Evolutionary conservation across 306 rosid species (phyloP).

Genomic region (Trifolium fragiferum): DNA sequence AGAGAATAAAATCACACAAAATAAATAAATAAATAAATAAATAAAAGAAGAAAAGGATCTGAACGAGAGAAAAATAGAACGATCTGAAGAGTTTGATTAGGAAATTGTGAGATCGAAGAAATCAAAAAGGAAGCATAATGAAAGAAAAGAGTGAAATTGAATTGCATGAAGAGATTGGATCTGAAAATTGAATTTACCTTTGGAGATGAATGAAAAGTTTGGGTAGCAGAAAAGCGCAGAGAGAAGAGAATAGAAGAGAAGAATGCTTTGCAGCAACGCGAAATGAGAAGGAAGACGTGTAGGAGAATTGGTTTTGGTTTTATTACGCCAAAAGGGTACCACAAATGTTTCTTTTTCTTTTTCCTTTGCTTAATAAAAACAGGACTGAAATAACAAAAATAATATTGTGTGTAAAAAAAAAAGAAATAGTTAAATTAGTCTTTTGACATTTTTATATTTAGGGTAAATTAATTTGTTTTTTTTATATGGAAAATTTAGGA

Average conservation of each 20-base stretch:
- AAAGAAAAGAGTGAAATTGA: neutral
- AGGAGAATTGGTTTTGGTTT: constrained; percentile 35
- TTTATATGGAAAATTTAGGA: too few relatives aligned
- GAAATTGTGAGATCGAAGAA: constrained; percentile 46
- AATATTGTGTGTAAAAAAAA: too few relatives aligned
- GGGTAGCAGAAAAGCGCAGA: constrained; percentile 33
- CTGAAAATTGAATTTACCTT: constrained; percentile 56
- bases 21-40: constrained; percentile 9
- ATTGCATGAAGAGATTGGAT: constrained; percentile 36
- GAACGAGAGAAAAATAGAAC: neutral
- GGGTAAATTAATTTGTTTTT: too few relatives aligned
- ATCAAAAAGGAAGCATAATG: neutral
- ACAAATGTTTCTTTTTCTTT: neutral
- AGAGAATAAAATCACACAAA: neutral
- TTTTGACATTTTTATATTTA: too few relatives aligned
- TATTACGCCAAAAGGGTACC: constrained; percentile 45
- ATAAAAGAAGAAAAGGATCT: neutral
- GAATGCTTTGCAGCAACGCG: constrained; percentile 58
- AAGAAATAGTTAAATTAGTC: too few relatives aligned
- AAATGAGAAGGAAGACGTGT: constrained; percentile 34
- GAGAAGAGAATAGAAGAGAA: constrained; percentile 2
- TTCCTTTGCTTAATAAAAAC: too few relatives aligned
- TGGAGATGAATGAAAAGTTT: constrained; percentile 44
- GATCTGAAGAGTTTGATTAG: constrained; percentile 51
- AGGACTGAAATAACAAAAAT: too few relatives aligned